These are phyloP conservation scores for Acanthamoeba culbertsoni DNA, from an alignment of 208 protist genomes.

Conservation along the genomic window DNA sequence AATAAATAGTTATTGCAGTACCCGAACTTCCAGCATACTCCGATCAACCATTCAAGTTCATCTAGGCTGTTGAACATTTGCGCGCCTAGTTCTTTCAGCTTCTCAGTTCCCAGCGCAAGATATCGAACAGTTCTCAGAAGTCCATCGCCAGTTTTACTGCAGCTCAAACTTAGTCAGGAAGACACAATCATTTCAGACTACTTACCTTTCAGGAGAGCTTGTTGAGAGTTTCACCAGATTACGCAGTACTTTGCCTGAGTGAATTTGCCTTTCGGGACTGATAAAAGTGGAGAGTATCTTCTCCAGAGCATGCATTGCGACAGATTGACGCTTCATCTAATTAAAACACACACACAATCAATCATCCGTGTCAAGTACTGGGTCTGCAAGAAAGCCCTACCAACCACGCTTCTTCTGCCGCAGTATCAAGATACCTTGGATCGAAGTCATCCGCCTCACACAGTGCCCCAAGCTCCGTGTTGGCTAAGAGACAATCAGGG, in stretches of 20 bases:
- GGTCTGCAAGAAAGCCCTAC: neutral
- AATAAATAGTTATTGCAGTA: neutral
- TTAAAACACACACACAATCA: neutral
- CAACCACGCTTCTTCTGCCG: constrained; percentile 9
- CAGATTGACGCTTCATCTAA: neutral
- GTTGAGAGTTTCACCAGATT: neutral
- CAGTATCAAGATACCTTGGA: neutral
- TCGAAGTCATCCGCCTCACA: neutral
- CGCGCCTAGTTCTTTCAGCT: neutral
- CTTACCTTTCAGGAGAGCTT: neutral
- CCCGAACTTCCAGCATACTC: neutral
- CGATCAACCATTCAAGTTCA: constrained; percentile 33
- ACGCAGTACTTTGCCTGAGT: neutral
- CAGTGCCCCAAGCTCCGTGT: neutral
- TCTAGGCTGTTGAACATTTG: constrained; percentile 38
- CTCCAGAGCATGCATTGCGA: neutral
- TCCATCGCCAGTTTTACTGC: neutral
- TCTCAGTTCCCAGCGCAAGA: neutral
- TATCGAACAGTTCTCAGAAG: neutral
- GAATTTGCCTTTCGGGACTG: neutral
- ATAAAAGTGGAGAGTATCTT: neutral
- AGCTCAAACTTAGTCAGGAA: neutral
- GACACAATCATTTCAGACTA: neutral
- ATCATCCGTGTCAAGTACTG: neutral
- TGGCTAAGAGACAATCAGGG: neutral